Conservation (phyloP, 129 eudicot genomes). For the Tagetes erecta region DNA sequence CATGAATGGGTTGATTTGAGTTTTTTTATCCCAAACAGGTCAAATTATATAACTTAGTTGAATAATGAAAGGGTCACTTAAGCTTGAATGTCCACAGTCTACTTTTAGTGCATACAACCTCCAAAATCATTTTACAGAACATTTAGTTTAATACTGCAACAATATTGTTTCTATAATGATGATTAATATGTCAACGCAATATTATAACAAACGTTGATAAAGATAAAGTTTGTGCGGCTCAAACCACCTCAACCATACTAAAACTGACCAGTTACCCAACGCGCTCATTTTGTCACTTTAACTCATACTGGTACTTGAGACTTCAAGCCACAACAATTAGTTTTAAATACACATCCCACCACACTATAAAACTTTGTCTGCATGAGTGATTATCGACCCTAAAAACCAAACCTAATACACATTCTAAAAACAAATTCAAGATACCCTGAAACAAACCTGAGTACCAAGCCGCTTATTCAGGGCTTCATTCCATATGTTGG, state of each 20-base stretch:
- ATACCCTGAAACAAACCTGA: constrained; percentile 44
- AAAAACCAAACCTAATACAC: constrained; percentile 12
- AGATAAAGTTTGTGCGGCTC: neutral
- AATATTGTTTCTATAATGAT: neutral
- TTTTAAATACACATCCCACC: constrained; percentile 2
- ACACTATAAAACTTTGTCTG: neutral
- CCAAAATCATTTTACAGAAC: neutral
- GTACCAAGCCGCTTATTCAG: constrained; percentile 94
- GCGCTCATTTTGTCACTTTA: neutral
- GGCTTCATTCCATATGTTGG: constrained; percentile 97
- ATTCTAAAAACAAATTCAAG: neutral
- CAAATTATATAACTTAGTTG: neutral
- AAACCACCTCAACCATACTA: neutral
- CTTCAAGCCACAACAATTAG: neutral
- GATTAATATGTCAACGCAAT: neutral
- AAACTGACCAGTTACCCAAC: neutral
- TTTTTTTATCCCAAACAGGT: neutral
- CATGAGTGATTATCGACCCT: neutral
- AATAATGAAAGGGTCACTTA: neutral
- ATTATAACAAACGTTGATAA: neutral
- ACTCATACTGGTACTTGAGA: neutral
- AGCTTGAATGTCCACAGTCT: neutral
- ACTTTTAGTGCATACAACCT: neutral
- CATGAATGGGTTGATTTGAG: neutral
- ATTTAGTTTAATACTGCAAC: neutral